These are phyloP conservation scores for Tulasnella sp. DNA, from an alignment of 768 basidiomycete species.

Conservation along the genomic window DNA sequence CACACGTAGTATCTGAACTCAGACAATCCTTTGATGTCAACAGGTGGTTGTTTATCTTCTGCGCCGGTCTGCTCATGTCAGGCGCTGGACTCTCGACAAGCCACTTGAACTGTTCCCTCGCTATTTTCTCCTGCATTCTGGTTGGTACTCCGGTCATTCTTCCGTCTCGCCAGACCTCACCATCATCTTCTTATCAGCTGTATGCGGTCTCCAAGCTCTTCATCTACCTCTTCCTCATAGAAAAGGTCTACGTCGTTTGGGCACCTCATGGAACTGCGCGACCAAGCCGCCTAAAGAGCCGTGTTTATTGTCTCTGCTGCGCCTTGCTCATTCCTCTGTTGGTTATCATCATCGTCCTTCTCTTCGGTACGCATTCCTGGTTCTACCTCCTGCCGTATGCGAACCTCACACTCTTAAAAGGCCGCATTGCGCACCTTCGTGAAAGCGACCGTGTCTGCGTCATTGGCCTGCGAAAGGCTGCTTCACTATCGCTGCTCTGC, in stretches of 20 bases:
- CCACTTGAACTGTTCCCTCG: slow-evolving; percentile 13
- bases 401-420: background rate
- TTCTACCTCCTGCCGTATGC: slow-evolving; percentile 1
- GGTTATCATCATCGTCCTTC: slow-evolving; percentile 16
- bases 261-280: background rate
- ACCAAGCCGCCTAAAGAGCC: slow-evolving; percentile 16
- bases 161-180: background rate
- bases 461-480: slow-evolving; percentile 24
- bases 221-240: slow-evolving; percentile 28
- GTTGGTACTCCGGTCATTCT: background rate
- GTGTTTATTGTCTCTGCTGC: slow-evolving; percentile 9
- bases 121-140: slow-evolving; percentile 28
- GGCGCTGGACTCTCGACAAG: slow-evolving; percentile 26
- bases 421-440: slow-evolving; percentile 24
- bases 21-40: background rate
- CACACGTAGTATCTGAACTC: background rate
- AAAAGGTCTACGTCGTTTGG: slow-evolving; percentile 27
- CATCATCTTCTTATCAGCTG: background rate
- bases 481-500: slow-evolving; percentile 26
- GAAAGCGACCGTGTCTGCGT: slow-evolving; percentile 24
- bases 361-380: slow-evolving; percentile 1
- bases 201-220: slow-evolving; percentile 27
- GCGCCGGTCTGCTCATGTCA: slow-evolving; percentile 20
- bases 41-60: slow-evolving; percentile 24
- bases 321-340: slow-evolving; percentile 19